Conservation (phyloP, 164 flowering plant genomes). For the Vitis rupestris region DNA sequence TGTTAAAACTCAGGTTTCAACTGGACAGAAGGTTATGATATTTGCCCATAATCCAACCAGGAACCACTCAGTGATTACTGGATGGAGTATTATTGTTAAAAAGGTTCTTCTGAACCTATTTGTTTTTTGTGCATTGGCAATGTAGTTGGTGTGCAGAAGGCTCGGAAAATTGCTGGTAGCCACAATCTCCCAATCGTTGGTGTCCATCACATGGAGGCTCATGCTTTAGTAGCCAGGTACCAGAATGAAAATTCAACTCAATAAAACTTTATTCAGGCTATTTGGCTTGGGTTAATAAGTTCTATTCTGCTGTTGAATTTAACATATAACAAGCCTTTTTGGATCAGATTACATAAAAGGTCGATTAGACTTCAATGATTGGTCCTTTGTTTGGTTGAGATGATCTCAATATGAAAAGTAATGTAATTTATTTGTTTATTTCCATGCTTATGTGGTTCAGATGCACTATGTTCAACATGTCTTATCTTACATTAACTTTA, state of each 20-base stretch:
- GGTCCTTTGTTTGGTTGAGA: background rate
- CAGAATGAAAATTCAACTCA: background rate
- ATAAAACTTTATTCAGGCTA: background rate
- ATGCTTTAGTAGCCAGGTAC: conserved; percentile 93
- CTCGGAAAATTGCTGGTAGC: conserved; percentile 70
- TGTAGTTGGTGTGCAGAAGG: conserved; percentile 93
- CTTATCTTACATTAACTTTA: background rate
- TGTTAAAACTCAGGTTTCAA: too few species aligned
- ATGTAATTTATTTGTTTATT: background rate
- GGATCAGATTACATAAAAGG: background rate
- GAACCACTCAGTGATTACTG: background rate
- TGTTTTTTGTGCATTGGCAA: conserved; percentile 10
- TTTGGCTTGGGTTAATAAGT: too few species aligned
- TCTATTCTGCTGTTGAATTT: too few species aligned
- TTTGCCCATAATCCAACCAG: background rate
- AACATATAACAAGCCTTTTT: too few species aligned
- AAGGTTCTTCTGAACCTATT: background rate
- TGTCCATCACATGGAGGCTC: conserved; percentile 99
- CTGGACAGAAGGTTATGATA: too few species aligned
- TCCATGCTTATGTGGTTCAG: background rate
- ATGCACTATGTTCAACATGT: background rate
- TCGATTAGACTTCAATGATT: background rate
- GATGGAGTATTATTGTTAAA: background rate
- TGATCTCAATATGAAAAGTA: background rate
- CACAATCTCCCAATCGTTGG: conserved; percentile 74